phyloP scores from a whole-genome alignment of 164 flowering plant genomes.

The Aristolochia fimbriata region DNA sequence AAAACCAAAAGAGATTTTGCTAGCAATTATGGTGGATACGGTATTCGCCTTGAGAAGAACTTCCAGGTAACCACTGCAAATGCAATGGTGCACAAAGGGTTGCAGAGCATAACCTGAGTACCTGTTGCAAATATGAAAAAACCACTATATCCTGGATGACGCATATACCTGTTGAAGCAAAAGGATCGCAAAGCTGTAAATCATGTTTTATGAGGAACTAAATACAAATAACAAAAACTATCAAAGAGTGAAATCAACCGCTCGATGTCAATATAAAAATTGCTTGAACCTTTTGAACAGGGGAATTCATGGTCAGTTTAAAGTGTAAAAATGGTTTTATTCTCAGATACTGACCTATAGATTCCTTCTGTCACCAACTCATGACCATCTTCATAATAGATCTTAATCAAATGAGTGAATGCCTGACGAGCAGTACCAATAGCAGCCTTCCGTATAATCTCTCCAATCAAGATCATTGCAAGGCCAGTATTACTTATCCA shows the following conservation, averaged over 20 bases:
- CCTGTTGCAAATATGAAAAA: constrained; percentile 88
- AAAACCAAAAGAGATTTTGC: not conserved
- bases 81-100: constrained; percentile 63
- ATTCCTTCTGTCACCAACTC: constrained; percentile 67
- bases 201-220: too few relatives aligned
- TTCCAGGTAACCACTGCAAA: constrained; percentile 68
- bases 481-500: constrained; percentile 73
- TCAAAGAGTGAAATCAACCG: too few relatives aligned
- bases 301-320: not conserved
- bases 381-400: constrained; percentile 50
- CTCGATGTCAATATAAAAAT: too few relatives aligned
- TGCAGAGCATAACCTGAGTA: constrained; percentile 83
- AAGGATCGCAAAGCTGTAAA: too few relatives aligned
- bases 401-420: constrained; percentile 76
- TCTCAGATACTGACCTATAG: constrained; percentile 23
- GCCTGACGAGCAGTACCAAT: constrained; percentile 76
- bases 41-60: constrained; percentile 66
- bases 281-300: not conserved
- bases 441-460: constrained; percentile 68
- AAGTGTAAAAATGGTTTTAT: not conserved
- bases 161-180: constrained; percentile 23
- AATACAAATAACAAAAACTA: too few relatives aligned
- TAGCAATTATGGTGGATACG: constrained; percentile 19
- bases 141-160: constrained; percentile 88
- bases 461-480: constrained; percentile 67